Evolutionary conservation across 495 filamentous ascomycete genomes (phyloP).

Genomic region (Chaetomium tenue): DNA sequence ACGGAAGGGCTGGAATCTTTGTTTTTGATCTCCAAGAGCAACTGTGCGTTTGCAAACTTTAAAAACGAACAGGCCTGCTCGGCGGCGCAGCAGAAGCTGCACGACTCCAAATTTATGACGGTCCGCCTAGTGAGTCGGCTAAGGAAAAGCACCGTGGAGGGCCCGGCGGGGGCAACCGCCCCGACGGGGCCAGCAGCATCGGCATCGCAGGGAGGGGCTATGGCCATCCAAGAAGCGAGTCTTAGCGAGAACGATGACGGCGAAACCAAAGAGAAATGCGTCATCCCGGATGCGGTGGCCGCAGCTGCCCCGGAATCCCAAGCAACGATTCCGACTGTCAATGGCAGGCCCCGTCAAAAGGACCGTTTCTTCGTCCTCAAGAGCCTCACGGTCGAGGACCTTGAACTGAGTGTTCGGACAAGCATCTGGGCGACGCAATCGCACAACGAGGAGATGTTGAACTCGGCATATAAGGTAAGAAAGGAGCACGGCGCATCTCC

Average conservation of each 20-base stretch:
- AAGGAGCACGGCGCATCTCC: slow-evolving; percentile 30
- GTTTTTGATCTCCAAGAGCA: slow-evolving; percentile 95
- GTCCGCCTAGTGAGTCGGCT: slow-evolving; percentile 89
- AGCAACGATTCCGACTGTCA: slow-evolving; percentile 25
- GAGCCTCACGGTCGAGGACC: slow-evolving; percentile 89
- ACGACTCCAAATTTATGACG: slow-evolving; percentile 87
- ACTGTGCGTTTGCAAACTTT: slow-evolving; percentile 98
- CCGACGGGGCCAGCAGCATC: slow-evolving; percentile 55
- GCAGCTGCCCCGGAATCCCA: slow-evolving; percentile 19
- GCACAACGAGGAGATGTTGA: slow-evolving; percentile 83
- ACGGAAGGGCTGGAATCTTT: slow-evolving; percentile 83
- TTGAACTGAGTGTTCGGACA: slow-evolving; percentile 84
- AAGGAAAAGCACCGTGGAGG: slow-evolving; percentile 60
- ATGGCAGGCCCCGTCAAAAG: slow-evolving; percentile 36
- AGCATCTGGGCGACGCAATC: slow-evolving; percentile 92
- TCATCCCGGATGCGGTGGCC: too few species aligned
- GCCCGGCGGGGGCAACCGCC: slow-evolving; percentile 48
- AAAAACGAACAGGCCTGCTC: slow-evolving; percentile 73
- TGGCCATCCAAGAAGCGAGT: slow-evolving; percentile 24
- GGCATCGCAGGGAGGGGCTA: slow-evolving; percentile 25
- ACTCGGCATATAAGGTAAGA: slow-evolving; percentile 79
- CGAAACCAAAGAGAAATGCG: slow-evolving; percentile 24
- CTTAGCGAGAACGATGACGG: not conserved
- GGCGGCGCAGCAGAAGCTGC: slow-evolving; percentile 77
- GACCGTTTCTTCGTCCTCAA: slow-evolving; percentile 93